phyloP scores from a whole-genome alignment of 345 rosid species.

The Alliaria petiolata region DNA sequence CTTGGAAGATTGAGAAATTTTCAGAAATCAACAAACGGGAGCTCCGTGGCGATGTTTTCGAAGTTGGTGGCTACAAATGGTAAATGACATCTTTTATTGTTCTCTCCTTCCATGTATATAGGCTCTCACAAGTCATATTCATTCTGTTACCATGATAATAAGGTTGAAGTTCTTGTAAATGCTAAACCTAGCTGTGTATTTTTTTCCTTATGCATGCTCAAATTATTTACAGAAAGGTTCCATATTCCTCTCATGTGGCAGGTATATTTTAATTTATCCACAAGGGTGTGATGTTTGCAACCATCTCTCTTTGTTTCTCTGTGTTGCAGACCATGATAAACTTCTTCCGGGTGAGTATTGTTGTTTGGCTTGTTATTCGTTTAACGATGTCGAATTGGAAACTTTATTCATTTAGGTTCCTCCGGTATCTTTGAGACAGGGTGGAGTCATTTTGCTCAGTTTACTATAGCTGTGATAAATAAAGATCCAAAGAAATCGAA shows the following conservation, averaged over 20 bases:
- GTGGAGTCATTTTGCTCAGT: conserved; percentile 97
- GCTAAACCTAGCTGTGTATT: background rate
- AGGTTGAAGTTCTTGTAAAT: background rate
- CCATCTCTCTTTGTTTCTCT: conserved; percentile 88
- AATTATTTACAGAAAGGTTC: background rate
- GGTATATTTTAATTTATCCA: conserved; percentile 91
- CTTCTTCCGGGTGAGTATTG: conserved; percentile 81
- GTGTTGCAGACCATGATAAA: conserved; percentile 87
- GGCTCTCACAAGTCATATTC: background rate
- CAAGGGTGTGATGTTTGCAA: conserved; percentile 89
- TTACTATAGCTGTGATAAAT: conserved; percentile 86
- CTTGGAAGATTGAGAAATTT: conserved; percentile 92
- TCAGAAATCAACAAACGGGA: conserved; percentile 81
- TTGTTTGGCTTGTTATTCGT: background rate
- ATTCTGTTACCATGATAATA: background rate
- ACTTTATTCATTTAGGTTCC: background rate
- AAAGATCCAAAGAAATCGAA: conserved; percentile 89
- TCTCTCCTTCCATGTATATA: background rate
- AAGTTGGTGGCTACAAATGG: conserved; percentile 94
- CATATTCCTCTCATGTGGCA: conserved; percentile 29
- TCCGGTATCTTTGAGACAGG: conserved; percentile 44
- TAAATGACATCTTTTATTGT: conserved; percentile 33
- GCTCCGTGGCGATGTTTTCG: conserved; percentile 73
- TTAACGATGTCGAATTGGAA: background rate
- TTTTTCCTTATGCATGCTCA: background rate